These are phyloP conservation scores for Rhytidhysteron rufulum DNA, from an alignment of 2,329 filamentous ascomycete genomes.

Conservation along the genomic window DNA sequence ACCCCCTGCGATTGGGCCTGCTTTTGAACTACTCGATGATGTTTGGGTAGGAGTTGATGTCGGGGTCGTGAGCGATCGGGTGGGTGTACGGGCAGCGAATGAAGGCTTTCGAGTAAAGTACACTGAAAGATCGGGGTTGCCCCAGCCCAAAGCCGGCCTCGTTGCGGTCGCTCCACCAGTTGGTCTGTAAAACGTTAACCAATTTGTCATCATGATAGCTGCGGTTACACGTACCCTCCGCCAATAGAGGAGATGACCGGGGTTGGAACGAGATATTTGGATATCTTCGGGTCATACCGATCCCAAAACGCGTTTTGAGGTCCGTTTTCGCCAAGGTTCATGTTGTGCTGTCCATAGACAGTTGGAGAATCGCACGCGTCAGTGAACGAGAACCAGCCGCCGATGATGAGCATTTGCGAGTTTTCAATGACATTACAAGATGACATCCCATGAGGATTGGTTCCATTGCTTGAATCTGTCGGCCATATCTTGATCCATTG, in stretches of 20 bases:
- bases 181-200: slow-evolving; percentile 26
- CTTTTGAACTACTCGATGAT: slow-evolving; percentile 20
- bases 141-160: slow-evolving; percentile 49
- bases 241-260: slow-evolving; percentile 48
- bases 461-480: slow-evolving; percentile 37
- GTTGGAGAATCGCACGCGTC: slow-evolving; percentile 51
- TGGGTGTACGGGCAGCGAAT: slow-evolving; percentile 48
- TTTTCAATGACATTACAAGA: slow-evolving; percentile 54
- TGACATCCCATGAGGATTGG: slow-evolving; percentile 53
- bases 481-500: slow-evolving; percentile 59
- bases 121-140: slow-evolving; percentile 48
- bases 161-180: slow-evolving; percentile 53
- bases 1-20: slow-evolving; percentile 38
- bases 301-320: slow-evolving; percentile 48
- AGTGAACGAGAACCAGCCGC: slow-evolving; percentile 53
- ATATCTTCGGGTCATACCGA: slow-evolving; percentile 48
- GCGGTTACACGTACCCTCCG: slow-evolving; percentile 24
- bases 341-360: slow-evolving; percentile 55
- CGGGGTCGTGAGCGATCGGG: slow-evolving; percentile 38
- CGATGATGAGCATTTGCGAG: slow-evolving; percentile 61
- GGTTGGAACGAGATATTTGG: slow-evolving; percentile 53
- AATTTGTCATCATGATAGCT: slow-evolving; percentile 11
- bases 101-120: slow-evolving; percentile 52
- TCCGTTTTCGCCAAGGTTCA: slow-evolving; percentile 52
- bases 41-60: slow-evolving; percentile 15